These are phyloP conservation scores for Ramaria rubella DNA, from an alignment of 768 basidiomycete species.

Conservation along the genomic window DNA sequence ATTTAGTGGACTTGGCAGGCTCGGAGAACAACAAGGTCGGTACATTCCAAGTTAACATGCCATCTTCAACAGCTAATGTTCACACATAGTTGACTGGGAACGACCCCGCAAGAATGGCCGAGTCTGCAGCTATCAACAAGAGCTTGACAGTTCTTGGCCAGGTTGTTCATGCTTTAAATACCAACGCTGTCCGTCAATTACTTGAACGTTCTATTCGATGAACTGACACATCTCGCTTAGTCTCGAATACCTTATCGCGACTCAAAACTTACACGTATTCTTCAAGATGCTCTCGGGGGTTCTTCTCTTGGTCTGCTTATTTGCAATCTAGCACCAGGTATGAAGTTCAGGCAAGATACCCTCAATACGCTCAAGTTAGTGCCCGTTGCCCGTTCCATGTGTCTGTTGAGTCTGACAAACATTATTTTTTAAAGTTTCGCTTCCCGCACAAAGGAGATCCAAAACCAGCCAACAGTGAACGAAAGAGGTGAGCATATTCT, in stretches of 20 bases:
- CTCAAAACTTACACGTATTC: slow-evolving; percentile 79
- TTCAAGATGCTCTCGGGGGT: slow-evolving; percentile 88
- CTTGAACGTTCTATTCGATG: neutral
- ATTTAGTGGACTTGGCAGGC: slow-evolving; percentile 84
- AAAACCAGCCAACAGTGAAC: slow-evolving; percentile 75
- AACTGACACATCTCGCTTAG: slow-evolving; percentile 28
- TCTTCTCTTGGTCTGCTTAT: slow-evolving; percentile 73
- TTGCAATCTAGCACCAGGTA: slow-evolving; percentile 80
- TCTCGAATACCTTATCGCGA: slow-evolving; percentile 84
- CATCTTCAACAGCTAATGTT: no score
- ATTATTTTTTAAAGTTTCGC: slow-evolving; percentile 50
- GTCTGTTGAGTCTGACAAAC: neutral
- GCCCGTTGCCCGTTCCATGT: neutral
- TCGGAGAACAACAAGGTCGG: slow-evolving; percentile 83
- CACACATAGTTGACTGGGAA: slow-evolving; percentile 65
- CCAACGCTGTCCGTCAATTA: slow-evolving; percentile 10
- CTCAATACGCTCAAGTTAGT: slow-evolving; percentile 85
- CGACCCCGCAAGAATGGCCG: slow-evolving; percentile 79
- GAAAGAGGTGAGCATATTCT: slow-evolving; percentile 53
- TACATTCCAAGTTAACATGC: no score
- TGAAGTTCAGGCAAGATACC: slow-evolving; percentile 79
- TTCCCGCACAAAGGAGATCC: slow-evolving; percentile 76
- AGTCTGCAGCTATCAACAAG: slow-evolving; percentile 86
- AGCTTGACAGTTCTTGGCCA: slow-evolving; percentile 81
- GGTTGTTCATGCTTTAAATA: slow-evolving; percentile 74